Evolutionary conservation across 2,329 filamentous ascomycete species (phyloP).

Genomic region (Stachybotrys chlorohalonatus): DNA sequence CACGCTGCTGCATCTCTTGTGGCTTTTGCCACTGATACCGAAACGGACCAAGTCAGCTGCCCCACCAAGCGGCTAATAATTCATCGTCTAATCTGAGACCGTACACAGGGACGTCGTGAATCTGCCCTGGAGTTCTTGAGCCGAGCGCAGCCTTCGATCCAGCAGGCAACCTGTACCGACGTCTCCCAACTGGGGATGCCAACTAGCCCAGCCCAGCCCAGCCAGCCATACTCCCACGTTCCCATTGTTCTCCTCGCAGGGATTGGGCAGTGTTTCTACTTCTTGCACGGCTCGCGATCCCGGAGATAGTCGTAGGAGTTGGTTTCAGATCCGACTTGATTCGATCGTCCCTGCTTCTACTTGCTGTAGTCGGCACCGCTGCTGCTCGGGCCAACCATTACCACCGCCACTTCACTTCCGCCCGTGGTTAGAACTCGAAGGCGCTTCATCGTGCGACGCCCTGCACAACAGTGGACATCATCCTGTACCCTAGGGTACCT

Average conservation of each 20-base stretch:
- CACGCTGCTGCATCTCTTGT: slow-evolving; percentile 7
- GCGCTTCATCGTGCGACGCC: background rate
- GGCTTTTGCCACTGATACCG: slow-evolving; percentile 19
- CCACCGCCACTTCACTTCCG: background rate
- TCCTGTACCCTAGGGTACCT: background rate
- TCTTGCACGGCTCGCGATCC: too few relatives aligned
- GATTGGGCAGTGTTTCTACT: background rate
- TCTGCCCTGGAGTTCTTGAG: background rate
- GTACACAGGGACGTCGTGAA: background rate
- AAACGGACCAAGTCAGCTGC: slow-evolving; percentile 17
- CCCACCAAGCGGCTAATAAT: slow-evolving; percentile 15
- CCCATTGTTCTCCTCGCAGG: too few relatives aligned
- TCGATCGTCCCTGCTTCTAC: too few relatives aligned
- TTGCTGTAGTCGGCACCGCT: too few relatives aligned
- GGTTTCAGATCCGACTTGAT: too few relatives aligned
- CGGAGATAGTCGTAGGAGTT: too few relatives aligned
- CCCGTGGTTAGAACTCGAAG: background rate
- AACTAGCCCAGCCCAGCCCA: background rate
- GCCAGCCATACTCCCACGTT: background rate
- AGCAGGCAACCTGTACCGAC: background rate
- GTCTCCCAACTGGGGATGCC: background rate
- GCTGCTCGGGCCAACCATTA: background rate
- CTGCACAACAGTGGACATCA: background rate
- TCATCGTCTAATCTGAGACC: too few relatives aligned
- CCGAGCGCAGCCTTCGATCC: background rate